A percentile compares a stretch with the other conserved stretches of the same genome.
Conservation (phyloP, 2,329 filamentous ascomycete species). For the Colletotrichum liriopes region DNA sequence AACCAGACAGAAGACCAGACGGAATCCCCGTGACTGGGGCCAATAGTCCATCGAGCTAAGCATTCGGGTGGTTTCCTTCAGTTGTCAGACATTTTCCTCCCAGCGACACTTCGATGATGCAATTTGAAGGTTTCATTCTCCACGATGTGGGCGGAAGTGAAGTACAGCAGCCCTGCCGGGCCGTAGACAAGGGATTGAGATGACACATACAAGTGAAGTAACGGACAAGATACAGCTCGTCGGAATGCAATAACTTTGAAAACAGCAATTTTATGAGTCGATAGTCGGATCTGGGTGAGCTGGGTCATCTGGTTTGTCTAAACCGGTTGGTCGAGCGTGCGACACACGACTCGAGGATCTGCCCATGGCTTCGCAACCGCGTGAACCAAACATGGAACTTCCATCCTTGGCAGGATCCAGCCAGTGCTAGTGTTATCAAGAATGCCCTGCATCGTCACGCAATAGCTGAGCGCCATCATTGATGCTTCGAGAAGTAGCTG, state of each 20-base stretch:
- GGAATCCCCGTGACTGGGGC: not conserved
- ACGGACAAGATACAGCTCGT: not conserved
- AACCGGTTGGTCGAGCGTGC: not conserved
- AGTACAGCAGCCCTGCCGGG: not conserved
- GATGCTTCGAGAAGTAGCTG: not conserved
- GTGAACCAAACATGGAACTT: not conserved
- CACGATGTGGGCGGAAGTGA: not conserved
- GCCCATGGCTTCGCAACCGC: not conserved
- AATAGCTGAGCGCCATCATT: not conserved
- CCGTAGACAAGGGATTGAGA: not conserved
- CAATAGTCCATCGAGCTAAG: too few relatives aligned
- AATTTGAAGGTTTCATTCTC: not conserved
- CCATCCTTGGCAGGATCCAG: not conserved
- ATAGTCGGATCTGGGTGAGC: not conserved
- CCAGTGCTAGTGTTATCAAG: too few relatives aligned
- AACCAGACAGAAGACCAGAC: not conserved
- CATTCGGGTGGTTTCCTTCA: not conserved
- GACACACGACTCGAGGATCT: slow-evolving; percentile 11
- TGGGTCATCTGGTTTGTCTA: not conserved
- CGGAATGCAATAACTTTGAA: too few relatives aligned
- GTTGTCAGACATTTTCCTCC: too few relatives aligned
- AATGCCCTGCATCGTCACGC: not conserved
- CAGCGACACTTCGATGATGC: not conserved
- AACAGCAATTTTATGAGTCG: too few relatives aligned
- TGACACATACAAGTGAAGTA: too few relatives aligned